Evolutionary conservation across 257 asterid species (phyloP).

Genomic region (Prunella vulgaris): DNA sequence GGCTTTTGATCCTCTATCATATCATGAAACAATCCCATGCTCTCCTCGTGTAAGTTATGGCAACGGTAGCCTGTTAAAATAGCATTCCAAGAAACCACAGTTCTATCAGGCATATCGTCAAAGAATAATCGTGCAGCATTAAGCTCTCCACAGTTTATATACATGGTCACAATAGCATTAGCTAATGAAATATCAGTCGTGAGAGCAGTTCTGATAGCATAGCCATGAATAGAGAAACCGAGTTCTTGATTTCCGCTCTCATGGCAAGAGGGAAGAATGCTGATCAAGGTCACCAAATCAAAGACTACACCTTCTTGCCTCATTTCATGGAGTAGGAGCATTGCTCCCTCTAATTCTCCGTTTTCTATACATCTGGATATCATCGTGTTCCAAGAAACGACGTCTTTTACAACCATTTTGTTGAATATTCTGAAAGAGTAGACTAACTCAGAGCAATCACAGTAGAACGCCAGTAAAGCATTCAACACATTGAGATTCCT

Average conservation of each 20-base stretch:
- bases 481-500: slow-evolving; percentile 36
- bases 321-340: slow-evolving; percentile 42
- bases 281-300: slow-evolving; percentile 48
- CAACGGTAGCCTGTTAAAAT: slow-evolving; percentile 49
- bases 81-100: slow-evolving; percentile 63
- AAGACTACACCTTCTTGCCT: slow-evolving; percentile 34
- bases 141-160: slow-evolving; percentile 42
- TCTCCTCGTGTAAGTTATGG: slow-evolving; percentile 26
- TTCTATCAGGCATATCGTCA: slow-evolving; percentile 35
- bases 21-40: slow-evolving; percentile 27
- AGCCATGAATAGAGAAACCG: slow-evolving; percentile 48
- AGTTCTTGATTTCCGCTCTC: slow-evolving; percentile 20
- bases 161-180: slow-evolving; percentile 65
- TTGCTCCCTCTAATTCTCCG: slow-evolving; percentile 36
- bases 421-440: slow-evolving; percentile 42
- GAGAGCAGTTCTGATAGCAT: slow-evolving; percentile 35
- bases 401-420: slow-evolving; percentile 31
- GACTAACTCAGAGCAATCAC: slow-evolving; percentile 22
- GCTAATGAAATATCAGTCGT: slow-evolving; percentile 36
- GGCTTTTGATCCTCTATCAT: slow-evolving; percentile 43
- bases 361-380: slow-evolving; percentile 45
- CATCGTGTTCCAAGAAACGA: slow-evolving; percentile 56
- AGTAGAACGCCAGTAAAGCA: slow-evolving; percentile 49
- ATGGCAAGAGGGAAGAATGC: slow-evolving; percentile 45
- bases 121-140: slow-evolving; percentile 35